Conservation (phyloP, 2,329 filamentous ascomycete species). For the Diaporthe longicolla region DNA sequence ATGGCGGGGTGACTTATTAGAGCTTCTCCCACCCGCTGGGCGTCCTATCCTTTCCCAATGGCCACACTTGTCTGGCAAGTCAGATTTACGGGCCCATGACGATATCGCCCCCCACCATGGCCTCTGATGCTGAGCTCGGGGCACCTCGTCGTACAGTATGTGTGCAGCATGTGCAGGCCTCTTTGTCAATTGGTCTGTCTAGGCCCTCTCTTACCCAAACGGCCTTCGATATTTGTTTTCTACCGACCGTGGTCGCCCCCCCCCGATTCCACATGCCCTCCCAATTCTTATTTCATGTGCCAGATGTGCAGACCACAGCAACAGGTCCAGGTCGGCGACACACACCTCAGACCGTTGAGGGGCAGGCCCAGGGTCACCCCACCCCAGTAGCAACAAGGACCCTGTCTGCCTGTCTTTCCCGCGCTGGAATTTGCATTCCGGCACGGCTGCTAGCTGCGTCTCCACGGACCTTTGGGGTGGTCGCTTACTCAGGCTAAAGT, state of each 20-base stretch:
- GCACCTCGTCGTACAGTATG: neutral
- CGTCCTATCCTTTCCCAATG: slow-evolving; percentile 13
- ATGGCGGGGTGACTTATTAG: slow-evolving; percentile 35
- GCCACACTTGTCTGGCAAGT: slow-evolving; percentile 25
- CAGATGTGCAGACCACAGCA: neutral
- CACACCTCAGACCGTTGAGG: slow-evolving; percentile 28
- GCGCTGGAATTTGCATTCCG: slow-evolving; percentile 6
- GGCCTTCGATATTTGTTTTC: neutral
- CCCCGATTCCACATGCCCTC: neutral
- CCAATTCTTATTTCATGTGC: neutral
- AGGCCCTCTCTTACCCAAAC: no score
- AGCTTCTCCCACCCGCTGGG: slow-evolving; percentile 18
- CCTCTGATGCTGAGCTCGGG: slow-evolving; percentile 5
- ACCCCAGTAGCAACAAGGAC: slow-evolving; percentile 20
- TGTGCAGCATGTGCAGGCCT: no score
- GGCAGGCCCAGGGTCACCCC: slow-evolving; percentile 25
- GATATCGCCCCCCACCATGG: slow-evolving; percentile 35
- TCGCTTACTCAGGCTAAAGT: slow-evolving; percentile 34
- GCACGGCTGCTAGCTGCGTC: slow-evolving; percentile 9
- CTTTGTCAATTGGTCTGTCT: neutral
- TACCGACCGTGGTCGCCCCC: neutral
- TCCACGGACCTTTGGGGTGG: slow-evolving; percentile 20
- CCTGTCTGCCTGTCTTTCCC: neutral
- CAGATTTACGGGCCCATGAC: slow-evolving; percentile 40
- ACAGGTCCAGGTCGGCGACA: slow-evolving; percentile 16